phyloP scores from a whole-genome alignment of 805 yeast species.

The Metschnikowia cerradonensis region DNA sequence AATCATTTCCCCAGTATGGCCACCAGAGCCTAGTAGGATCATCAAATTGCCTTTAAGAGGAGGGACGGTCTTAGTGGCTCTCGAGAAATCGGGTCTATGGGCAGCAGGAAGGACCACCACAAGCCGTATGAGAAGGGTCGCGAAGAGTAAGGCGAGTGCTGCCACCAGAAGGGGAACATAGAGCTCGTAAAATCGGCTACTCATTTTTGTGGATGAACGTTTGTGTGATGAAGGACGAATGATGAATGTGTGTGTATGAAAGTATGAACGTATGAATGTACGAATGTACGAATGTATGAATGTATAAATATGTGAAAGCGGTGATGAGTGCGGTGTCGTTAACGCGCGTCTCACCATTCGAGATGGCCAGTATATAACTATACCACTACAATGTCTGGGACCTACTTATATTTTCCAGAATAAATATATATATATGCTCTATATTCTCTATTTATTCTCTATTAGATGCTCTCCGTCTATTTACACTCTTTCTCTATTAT shows the following conservation, averaged over 20 bases:
- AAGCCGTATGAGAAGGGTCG: constrained; percentile 7
- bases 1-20: constrained; percentile 96
- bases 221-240: neutral
- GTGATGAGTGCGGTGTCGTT: no score
- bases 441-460: no score
- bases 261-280: neutral
- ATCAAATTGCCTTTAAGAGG: constrained; percentile 27
- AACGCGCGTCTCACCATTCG: no score
- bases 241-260: neutral
- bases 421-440: no score
- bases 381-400: no score
- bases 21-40: constrained; percentile 89
- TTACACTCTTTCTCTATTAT: neutral
- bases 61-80: neutral
- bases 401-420: no score
- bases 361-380: no score
- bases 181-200: neutral
- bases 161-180: neutral
- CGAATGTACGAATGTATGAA: neutral
- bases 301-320: no score
- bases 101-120: constrained; percentile 11
- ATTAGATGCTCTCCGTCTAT: neutral
- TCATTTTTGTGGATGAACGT: neutral
- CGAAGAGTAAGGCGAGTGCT: neutral
- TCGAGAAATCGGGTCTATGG: neutral